Evolutionary conservation across 768 basidiomycete species (phyloP), one percentile per base, ranked within the genome.

Genomic region (Pleurotus djamor): DNA sequence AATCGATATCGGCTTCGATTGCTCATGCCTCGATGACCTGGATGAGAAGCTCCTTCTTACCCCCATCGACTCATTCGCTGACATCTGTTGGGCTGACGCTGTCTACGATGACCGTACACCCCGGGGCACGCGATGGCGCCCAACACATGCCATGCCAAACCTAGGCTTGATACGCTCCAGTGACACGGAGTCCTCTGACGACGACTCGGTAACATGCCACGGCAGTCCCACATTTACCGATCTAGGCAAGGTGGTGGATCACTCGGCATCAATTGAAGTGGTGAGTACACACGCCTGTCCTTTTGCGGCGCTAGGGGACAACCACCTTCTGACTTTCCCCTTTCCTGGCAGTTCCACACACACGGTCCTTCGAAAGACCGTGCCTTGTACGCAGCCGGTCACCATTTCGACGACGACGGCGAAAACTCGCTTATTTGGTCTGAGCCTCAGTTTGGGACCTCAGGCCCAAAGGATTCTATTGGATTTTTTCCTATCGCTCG

Each of bases 21-120:
- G 71, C 7, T 64, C 72, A 5, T 77, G 77, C 61, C 71, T 80
- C 17, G 68, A 76, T 59, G 69, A 70, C 41, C 74, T 80, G 38
- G 79, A 80, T 64, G 69, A 78, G 17, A 73, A 77, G 60, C 73
- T 79, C 0, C 71, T 80, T 9, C 64, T 72, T 34, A 70, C 72
- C 0, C 79, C 79, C 8, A 65, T 70, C 2, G 75, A 76, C 28
- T 70, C 77, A 28, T 80, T 78, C 62, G 74, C 76, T 4, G 79
- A 79, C 51, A 57, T 76, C 1, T 80, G 79, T 60, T 80, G 77
- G 58, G 63, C 72, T 10, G 70, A 69, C 48, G 77, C 79, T 5
- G 73, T 78, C n/a, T 67, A 72, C 36, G 74, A 74, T 43, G 28
- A 56, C 51, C 59, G 61, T 5, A 43, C 38, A 13, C 10, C 54